A percentile compares a stretch with the other conserved stretches of the same genome.
These are phyloP conservation scores for Pichia occidentalis DNA, from an alignment of 805 yeast genomes.

Conservation along the genomic window DNA sequence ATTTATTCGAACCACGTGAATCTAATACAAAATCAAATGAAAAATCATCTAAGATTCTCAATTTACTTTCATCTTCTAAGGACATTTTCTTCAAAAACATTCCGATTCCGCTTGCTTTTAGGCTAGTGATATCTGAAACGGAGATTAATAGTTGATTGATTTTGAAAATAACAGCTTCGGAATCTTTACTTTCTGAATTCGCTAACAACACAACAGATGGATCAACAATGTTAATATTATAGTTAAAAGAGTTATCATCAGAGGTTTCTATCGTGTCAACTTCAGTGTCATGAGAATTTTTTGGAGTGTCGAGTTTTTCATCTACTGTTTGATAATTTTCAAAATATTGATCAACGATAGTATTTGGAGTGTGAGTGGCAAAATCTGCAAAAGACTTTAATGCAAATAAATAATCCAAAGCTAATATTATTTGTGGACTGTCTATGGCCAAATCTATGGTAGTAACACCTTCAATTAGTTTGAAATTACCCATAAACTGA, in stretches of 20 bases:
- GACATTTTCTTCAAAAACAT: conserved; percentile 80
- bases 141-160: conserved; percentile 71
- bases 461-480: conserved; percentile 36
- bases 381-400: conserved; percentile 56
- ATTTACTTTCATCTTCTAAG: conserved; percentile 47
- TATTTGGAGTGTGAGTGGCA: conserved; percentile 28
- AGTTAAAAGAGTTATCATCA: conserved; percentile 33
- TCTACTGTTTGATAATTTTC: background rate
- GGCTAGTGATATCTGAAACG: conserved; percentile 56
- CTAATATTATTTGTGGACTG: conserved; percentile 73
- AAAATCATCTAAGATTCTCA: conserved; percentile 84
- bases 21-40: conserved; percentile 72
- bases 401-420: conserved; percentile 80
- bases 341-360: conserved; percentile 22
- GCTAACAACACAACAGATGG: conserved; percentile 77
- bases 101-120: conserved; percentile 74
- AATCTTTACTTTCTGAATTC: conserved; percentile 57
- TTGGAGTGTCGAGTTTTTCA: conserved; percentile 11
- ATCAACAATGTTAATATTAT: conserved; percentile 63
- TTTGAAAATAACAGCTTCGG: conserved; percentile 88
- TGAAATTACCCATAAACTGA: conserved; percentile 60
- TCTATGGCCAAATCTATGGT: conserved; percentile 59
- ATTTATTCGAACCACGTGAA: conserved; percentile 54
- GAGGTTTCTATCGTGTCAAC: conserved; percentile 10
- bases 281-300: too few relatives aligned